Percentiles rank a stretch among this genome's conserved stretches.
Evolutionary conservation across 2,329 filamentous ascomycete species (phyloP).

Genomic region (Neofusicoccum laricinum): DNA sequence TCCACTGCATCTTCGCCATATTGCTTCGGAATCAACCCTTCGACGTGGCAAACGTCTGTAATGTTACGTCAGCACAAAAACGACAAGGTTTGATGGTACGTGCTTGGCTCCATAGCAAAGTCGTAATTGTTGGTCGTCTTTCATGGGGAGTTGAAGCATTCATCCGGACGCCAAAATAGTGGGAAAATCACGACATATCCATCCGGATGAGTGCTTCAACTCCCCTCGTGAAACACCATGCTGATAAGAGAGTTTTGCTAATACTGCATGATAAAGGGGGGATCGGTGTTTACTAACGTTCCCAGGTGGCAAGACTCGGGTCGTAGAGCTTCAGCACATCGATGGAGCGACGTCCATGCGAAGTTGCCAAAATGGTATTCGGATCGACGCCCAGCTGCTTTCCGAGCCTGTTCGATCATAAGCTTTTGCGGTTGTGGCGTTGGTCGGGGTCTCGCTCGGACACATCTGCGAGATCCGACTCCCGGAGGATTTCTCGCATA

Average conservation of each 20-base stretch:
- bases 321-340: constrained; percentile 78
- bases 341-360: constrained; percentile 86
- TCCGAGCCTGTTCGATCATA: constrained; percentile 58
- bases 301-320: constrained; percentile 85
- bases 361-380: constrained; percentile 81
- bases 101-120: background rate
- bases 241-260: background rate
- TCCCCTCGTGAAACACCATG: background rate
- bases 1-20: constrained; percentile 78
- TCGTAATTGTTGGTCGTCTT: background rate
- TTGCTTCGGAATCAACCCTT: constrained; percentile 71
- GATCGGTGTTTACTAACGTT: constrained; percentile 62
- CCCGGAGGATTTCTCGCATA: constrained; percentile 28
- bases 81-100: too few relatives aligned
- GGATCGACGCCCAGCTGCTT: constrained; percentile 80
- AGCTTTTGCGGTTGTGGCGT: constrained; percentile 13
- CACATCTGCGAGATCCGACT: background rate
- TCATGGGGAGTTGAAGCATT: background rate
- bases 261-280: background rate
- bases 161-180: background rate
- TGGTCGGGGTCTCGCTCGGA: background rate
- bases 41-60: constrained; percentile 74
- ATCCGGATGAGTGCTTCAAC: background rate
- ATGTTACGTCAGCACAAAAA: constrained; percentile 6
- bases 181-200: background rate